A percentile compares a stretch with the other conserved stretches of the same genome.
phyloP scores from a whole-genome alignment of 2,329 filamentous ascomycete genomes.

The Fusarium newnesense region DNA sequence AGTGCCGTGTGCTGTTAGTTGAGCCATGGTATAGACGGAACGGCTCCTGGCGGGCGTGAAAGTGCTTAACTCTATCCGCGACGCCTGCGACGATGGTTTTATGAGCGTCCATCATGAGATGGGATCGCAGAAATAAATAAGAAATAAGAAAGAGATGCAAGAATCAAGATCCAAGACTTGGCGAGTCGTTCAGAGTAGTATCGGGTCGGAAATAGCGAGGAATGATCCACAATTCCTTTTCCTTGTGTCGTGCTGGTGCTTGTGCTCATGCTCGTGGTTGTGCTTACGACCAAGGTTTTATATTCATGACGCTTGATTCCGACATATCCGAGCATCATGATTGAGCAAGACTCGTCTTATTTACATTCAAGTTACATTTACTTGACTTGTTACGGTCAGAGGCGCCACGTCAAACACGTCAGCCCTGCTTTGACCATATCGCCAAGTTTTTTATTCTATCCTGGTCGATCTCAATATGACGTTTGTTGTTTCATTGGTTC shows the following conservation, averaged over 20 bases:
- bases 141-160: not conserved
- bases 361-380: not conserved
- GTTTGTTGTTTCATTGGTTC: slow-evolving; percentile 26
- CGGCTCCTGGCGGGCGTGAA: slow-evolving; percentile 58
- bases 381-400: not conserved
- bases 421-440: slow-evolving; percentile 35
- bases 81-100: slow-evolving; percentile 56
- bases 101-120: slow-evolving; percentile 55
- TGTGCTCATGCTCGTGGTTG: not conserved
- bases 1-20: slow-evolving; percentile 78
- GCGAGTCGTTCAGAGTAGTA: slow-evolving; percentile 27
- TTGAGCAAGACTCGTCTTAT: slow-evolving; percentile 7
- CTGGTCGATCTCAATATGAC: slow-evolving; percentile 23
- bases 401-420: slow-evolving; percentile 38
- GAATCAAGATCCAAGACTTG: slow-evolving; percentile 10
- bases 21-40: slow-evolving; percentile 83
- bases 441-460: slow-evolving; percentile 27
- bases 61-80: slow-evolving; percentile 55
- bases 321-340: slow-evolving; percentile 23
- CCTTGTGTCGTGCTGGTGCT: not conserved
- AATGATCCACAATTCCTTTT: slow-evolving; percentile 30
- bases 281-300: slow-evolving; percentile 16
- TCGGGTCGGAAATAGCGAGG: slow-evolving; percentile 29
- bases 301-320: slow-evolving; percentile 23
- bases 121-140: not conserved